These are phyloP conservation scores for Emmonsia crescens DNA, from an alignment of 2,329 filamentous ascomycete species.

Conservation along the genomic window DNA sequence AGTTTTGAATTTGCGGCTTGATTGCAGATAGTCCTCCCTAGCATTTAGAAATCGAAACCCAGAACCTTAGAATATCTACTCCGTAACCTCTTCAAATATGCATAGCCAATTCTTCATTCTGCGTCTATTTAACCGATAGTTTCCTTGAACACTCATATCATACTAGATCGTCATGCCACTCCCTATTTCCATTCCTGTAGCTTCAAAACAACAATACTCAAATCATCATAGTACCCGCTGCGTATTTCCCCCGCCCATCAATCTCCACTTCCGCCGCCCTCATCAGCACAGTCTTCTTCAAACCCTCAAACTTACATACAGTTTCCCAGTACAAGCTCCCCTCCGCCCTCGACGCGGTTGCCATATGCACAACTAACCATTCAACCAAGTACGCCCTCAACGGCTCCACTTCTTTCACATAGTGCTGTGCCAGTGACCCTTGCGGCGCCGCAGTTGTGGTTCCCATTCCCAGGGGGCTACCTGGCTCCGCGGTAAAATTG, in stretches of 20 bases:
- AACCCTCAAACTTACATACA: not conserved
- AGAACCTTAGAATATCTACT: not conserved
- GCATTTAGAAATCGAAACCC: not conserved
- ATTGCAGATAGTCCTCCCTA: too few relatives aligned
- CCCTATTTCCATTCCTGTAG: not conserved
- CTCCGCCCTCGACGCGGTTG: not conserved
- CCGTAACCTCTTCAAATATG: not conserved
- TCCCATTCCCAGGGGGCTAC: not conserved
- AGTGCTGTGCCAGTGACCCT: not conserved
- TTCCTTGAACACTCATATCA: not conserved
- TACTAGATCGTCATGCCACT: too few relatives aligned
- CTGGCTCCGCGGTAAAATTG: not conserved
- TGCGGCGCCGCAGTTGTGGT: not conserved
- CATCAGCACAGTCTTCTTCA: conserved; percentile 1
- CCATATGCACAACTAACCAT: conserved; percentile 3
- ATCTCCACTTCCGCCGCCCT: not conserved
- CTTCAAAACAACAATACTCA: not conserved
- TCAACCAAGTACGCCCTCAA: conserved; percentile 7
- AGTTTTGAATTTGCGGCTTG: too few relatives aligned
- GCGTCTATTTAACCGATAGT: not conserved
- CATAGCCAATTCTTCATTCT: not conserved
- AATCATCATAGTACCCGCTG: not conserved
- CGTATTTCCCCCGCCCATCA: not conserved
- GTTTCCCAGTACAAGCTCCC: not conserved
- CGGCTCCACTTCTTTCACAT: conserved; percentile 5